A percentile compares a stretch with the other conserved stretches of the same genome.
These are phyloP conservation scores for Erysiphe neolycopersici DNA, from an alignment of 2,329 filamentous ascomycete species.

Conservation along the genomic window DNA sequence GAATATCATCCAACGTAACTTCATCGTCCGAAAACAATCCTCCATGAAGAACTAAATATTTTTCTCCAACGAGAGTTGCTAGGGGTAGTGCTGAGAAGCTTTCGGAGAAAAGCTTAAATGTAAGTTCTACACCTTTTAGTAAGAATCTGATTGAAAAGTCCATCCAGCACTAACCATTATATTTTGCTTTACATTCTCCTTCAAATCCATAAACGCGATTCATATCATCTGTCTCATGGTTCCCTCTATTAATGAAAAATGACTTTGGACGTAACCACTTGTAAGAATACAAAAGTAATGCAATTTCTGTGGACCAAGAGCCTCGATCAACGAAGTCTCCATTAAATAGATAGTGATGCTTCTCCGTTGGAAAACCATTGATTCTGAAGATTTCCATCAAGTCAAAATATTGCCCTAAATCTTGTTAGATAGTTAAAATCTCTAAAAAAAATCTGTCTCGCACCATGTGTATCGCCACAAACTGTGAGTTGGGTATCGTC, in stretches of 20 bases:
- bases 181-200: slow-evolving; percentile 94
- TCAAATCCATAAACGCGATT: slow-evolving; percentile 97
- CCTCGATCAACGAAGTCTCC: slow-evolving; percentile 96
- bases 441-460: slow-evolving; percentile 10
- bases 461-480: slow-evolving; percentile 90
- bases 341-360: slow-evolving; percentile 91
- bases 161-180: slow-evolving; percentile 41
- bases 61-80: slow-evolving; percentile 71
- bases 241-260: slow-evolving; percentile 92
- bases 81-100: slow-evolving; percentile 86
- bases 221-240: slow-evolving; percentile 99
- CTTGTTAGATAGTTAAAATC: neutral
- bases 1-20: slow-evolving; percentile 72
- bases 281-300: slow-evolving; percentile 76
- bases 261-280: slow-evolving; percentile 75
- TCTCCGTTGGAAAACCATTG: slow-evolving; percentile 62
- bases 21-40: slow-evolving; percentile 93
- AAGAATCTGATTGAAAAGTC: slow-evolving; percentile 7
- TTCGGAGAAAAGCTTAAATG: slow-evolving; percentile 95
- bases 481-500: slow-evolving; percentile 63
- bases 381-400: slow-evolving; percentile 85
- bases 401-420: slow-evolving; percentile 78
- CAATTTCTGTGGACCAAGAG: slow-evolving; percentile 96
- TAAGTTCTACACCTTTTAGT: slow-evolving; percentile 18
- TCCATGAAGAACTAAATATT: slow-evolving; percentile 80